Evolutionary conservation across 1,284 basidiomycete genomes (phyloP).

Genomic region (Takashimella tepidaria): DNA sequence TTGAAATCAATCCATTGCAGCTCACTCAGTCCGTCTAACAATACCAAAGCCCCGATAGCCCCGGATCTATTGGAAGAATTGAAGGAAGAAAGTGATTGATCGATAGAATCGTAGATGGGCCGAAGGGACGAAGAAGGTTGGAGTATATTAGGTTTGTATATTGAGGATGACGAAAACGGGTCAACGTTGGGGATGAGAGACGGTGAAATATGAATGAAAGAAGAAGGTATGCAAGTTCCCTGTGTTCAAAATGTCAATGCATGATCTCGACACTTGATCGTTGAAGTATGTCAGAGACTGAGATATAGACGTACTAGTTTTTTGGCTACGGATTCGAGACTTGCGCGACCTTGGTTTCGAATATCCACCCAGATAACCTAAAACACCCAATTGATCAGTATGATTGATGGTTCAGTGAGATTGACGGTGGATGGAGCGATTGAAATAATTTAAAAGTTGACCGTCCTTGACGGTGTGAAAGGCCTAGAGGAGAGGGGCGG

Average conservation of each 20-base stretch:
- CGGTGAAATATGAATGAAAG: slow-evolving; percentile 28
- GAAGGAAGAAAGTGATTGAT: neutral
- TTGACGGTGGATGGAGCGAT: too few species aligned
- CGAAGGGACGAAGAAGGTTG: slow-evolving; percentile 17
- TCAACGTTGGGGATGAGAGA: slow-evolving; percentile 19
- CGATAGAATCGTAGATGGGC: slow-evolving; percentile 19
- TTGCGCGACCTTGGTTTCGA: slow-evolving; percentile 28
- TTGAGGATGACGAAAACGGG: slow-evolving; percentile 1
- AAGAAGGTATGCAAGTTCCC: slow-evolving; percentile 24
- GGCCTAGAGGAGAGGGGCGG: too few species aligned
- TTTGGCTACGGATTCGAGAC: slow-evolving; percentile 32
- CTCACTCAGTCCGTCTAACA: slow-evolving; percentile 41
- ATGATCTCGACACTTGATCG: slow-evolving; percentile 2
- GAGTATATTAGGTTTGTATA: slow-evolving; percentile 18
- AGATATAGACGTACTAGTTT: slow-evolving; percentile 30
- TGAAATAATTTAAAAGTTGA: too few species aligned
- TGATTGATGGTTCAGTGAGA: too few species aligned
- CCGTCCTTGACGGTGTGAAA: too few species aligned
- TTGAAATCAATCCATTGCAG: slow-evolving; percentile 32
- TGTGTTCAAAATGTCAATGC: neutral
- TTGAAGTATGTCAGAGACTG: slow-evolving; percentile 1
- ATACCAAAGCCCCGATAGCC: slow-evolving; percentile 26
- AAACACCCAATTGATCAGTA: too few species aligned
- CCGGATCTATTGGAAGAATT: too few species aligned
- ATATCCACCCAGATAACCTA: slow-evolving; percentile 42